phyloP scores from a whole-genome alignment of 768 basidiomycete species.

The Kwoniella bestiolae region DNA sequence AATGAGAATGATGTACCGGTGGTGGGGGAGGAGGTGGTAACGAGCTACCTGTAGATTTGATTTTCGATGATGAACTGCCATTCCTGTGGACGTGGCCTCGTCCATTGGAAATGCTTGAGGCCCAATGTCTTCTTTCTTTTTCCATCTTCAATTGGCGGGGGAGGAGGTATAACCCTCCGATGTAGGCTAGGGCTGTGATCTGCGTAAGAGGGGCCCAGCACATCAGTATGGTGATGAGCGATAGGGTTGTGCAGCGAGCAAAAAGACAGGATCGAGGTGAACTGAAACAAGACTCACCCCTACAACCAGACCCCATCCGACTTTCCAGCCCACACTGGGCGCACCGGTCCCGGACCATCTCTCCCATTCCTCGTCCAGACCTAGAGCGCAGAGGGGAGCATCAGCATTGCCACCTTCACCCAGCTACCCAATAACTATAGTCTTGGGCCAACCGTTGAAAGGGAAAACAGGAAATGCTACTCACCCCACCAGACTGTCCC shows the following conservation, averaged over 20 bases:
- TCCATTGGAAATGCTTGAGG: not conserved
- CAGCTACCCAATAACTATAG: not conserved
- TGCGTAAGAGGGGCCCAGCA: too few relatives aligned
- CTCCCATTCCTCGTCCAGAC: constrained; percentile 62
- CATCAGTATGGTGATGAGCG: too few relatives aligned
- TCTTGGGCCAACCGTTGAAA: not conserved
- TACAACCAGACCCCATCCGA: constrained; percentile 42
- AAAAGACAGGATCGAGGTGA: too few relatives aligned
- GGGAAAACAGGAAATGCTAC: constrained; percentile 43
- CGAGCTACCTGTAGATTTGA: not conserved
- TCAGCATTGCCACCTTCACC: not conserved
- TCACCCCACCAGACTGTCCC: constrained; percentile 42
- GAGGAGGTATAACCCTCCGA: constrained; percentile 23
- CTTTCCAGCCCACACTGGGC: constrained; percentile 47
- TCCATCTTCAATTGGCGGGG: constrained; percentile 25
- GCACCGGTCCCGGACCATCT: constrained; percentile 60
- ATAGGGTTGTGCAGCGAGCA: too few relatives aligned
- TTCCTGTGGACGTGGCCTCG: too few relatives aligned
- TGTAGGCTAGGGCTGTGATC: constrained; percentile 20
- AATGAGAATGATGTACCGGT: not conserved
- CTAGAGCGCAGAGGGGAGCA: not conserved
- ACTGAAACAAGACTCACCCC: constrained; percentile 36
- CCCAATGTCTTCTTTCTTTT: constrained; percentile 15
- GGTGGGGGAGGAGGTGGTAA: constrained; percentile 7
- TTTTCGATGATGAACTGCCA: not conserved